Percentiles rank a stretch among this genome's conserved stretches.
phyloP scores from a whole-genome alignment of 2,329 filamentous ascomycete genomes.

The Colletotrichum liriopes region DNA sequence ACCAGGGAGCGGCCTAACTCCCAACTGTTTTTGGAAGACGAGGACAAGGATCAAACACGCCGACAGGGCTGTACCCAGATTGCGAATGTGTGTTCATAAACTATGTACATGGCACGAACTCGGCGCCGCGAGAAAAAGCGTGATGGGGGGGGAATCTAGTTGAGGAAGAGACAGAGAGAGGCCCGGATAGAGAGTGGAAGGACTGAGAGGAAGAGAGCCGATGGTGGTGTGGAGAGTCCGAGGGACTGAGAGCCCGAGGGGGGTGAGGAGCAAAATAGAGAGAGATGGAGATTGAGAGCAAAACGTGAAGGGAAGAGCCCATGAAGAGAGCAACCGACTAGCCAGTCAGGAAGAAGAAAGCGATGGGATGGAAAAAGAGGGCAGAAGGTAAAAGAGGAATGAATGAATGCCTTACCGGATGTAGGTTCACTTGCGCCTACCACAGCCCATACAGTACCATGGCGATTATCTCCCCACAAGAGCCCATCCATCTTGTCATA shows the following conservation, averaged over 20 bases:
- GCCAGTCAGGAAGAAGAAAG: slow-evolving; percentile 21
- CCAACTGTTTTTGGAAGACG: slow-evolving; percentile 51
- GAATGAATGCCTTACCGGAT: slow-evolving; percentile 18
- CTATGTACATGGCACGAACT: slow-evolving; percentile 42
- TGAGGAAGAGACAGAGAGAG: slow-evolving; percentile 33
- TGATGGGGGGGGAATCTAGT: slow-evolving; percentile 33
- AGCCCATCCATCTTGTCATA: slow-evolving; percentile 24
- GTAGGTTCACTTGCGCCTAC: slow-evolving; percentile 19
- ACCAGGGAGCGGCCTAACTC: slow-evolving; percentile 49
- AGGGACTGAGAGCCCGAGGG: slow-evolving; percentile 36
- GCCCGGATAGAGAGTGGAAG: slow-evolving; percentile 28
- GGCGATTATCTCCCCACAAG: neutral
- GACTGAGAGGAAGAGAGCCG: slow-evolving; percentile 25
- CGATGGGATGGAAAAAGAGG: slow-evolving; percentile 37
- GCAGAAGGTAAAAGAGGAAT: slow-evolving; percentile 15
- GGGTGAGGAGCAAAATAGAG: slow-evolving; percentile 1
- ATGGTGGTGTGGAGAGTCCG: slow-evolving; percentile 43
- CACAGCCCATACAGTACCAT: slow-evolving; percentile 11
- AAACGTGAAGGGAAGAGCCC: slow-evolving; percentile 22
- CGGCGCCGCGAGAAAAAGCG: slow-evolving; percentile 19
- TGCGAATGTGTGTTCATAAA: slow-evolving; percentile 38
- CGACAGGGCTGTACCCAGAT: slow-evolving; percentile 47
- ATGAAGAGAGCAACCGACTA: slow-evolving; percentile 24
- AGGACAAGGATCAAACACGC: slow-evolving; percentile 50
- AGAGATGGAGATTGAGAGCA: slow-evolving; percentile 11